phyloP scores from a whole-genome alignment of 73 alveolate genomes.

The Uronychia setigera region DNA sequence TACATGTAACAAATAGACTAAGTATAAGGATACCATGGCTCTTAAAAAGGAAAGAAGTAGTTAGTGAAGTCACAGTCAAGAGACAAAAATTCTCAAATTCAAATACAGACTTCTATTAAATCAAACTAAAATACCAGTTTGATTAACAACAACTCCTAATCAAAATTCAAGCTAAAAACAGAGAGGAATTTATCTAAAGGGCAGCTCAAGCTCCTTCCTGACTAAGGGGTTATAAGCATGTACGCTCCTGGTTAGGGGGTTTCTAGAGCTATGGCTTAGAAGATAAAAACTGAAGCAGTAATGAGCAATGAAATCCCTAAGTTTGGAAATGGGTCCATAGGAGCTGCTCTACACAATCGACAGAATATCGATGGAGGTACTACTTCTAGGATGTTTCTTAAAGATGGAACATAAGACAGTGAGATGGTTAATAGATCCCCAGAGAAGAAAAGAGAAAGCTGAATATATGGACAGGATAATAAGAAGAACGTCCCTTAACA shows the following conservation, averaged over 20 bases:
- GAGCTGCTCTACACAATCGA: background rate
- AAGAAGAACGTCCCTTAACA: background rate
- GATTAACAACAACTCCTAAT: background rate
- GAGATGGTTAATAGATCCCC: background rate
- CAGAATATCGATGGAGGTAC: too few relatives aligned
- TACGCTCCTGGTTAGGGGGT: background rate
- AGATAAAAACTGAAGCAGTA: background rate
- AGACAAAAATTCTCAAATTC: background rate
- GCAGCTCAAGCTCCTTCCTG: background rate
- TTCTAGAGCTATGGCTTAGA: background rate
- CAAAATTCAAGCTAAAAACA: background rate
- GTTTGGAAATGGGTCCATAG: background rate
- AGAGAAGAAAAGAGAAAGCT: background rate
- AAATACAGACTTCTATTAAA: background rate
- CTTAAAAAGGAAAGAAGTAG: background rate
- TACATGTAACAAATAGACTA: background rate
- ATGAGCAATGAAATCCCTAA: background rate
- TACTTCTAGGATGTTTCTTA: background rate
- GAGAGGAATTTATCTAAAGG: background rate
- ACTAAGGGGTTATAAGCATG: background rate
- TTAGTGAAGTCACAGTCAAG: slow-evolving; percentile 1
- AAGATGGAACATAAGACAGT: background rate
- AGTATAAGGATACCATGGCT: background rate
- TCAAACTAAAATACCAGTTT: background rate
- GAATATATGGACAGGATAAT: background rate